Conservation (phyloP, 2,329 filamentous ascomycete genomes). For the Colletotrichum sp. region DNA sequence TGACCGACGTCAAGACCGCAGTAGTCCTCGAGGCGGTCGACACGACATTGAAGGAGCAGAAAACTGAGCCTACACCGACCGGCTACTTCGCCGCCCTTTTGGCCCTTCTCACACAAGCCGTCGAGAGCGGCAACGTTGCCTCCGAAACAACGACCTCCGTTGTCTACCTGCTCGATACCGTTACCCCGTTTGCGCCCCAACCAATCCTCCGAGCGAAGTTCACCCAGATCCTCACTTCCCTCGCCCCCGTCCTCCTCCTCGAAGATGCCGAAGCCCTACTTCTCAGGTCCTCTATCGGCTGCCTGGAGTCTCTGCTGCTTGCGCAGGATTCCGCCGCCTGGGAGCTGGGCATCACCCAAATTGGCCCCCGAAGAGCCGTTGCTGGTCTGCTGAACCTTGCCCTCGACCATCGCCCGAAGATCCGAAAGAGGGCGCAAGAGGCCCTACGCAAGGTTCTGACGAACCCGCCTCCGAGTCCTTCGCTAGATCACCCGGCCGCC, state of each 20-base stretch:
- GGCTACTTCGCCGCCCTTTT: constrained; percentile 96
- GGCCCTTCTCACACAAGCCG: constrained; percentile 81
- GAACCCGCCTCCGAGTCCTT: constrained; percentile 87
- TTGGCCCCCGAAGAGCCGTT: constrained; percentile 86
- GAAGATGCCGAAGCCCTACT: constrained; percentile 86
- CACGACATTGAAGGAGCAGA: constrained; percentile 88
- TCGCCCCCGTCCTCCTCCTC: constrained; percentile 83
- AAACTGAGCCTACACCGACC: constrained; percentile 81
- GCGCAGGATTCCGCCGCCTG: constrained; percentile 89
- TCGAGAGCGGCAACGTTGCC: constrained; percentile 72
- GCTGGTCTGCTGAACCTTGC: constrained; percentile 85
- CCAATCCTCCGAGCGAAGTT: constrained; percentile 94
- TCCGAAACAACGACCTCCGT: constrained; percentile 85
- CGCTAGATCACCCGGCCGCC: constrained; percentile 90
- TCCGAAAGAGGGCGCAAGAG: constrained; percentile 91
- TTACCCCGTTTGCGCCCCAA: constrained; percentile 84
- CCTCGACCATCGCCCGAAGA: constrained; percentile 88
- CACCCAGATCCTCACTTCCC: constrained; percentile 84
- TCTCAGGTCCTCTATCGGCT: constrained; percentile 87
- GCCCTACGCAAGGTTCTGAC: constrained; percentile 83
- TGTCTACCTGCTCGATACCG: constrained; percentile 93
- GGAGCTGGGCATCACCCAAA: constrained; percentile 82
- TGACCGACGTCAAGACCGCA: constrained; percentile 63
- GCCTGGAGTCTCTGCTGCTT: constrained; percentile 87
- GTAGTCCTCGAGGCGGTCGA: constrained; percentile 92